phyloP scores from a whole-genome alignment of 1,284 basidiomycete genomes.

The Trametes polyzona region DNA sequence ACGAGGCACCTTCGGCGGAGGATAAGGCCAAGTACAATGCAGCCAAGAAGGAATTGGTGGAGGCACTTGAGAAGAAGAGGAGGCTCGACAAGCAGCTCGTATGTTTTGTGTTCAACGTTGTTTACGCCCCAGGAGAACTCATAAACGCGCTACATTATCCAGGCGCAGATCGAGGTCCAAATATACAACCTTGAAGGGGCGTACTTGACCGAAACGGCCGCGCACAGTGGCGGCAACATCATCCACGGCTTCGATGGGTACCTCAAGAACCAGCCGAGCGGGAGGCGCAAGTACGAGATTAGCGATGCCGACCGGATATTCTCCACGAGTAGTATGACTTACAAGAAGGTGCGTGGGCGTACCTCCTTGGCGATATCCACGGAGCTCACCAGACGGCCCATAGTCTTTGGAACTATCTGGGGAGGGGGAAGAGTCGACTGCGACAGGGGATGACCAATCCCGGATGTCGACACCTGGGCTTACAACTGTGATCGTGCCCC shows the following conservation, averaged over 20 bases:
- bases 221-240: slow-evolving; percentile 78
- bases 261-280: slow-evolving; percentile 72
- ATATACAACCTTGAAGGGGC: slow-evolving; percentile 74
- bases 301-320: slow-evolving; percentile 78
- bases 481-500: slow-evolving; percentile 75
- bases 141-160: slow-evolving; percentile 35
- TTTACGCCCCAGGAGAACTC: background rate
- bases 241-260: slow-evolving; percentile 84
- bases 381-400: background rate
- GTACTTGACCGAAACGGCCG: slow-evolving; percentile 75
- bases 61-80: slow-evolving; percentile 72
- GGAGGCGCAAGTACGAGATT: slow-evolving; percentile 71
- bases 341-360: slow-evolving; percentile 58
- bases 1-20: slow-evolving; percentile 48
- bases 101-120: slow-evolving; percentile 29
- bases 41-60: slow-evolving; percentile 70
- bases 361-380: background rate
- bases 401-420: slow-evolving; percentile 76
- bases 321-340: slow-evolving; percentile 76
- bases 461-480: slow-evolving; percentile 62
- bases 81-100: slow-evolving; percentile 75
- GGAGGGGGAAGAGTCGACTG: slow-evolving; percentile 68
- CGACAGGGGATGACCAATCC: slow-evolving; percentile 57
- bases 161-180: slow-evolving; percentile 73
- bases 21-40: slow-evolving; percentile 71